phyloP scores from a whole-genome alignment of 495 filamentous ascomycete species.

The Aspergillus homomorphus region DNA sequence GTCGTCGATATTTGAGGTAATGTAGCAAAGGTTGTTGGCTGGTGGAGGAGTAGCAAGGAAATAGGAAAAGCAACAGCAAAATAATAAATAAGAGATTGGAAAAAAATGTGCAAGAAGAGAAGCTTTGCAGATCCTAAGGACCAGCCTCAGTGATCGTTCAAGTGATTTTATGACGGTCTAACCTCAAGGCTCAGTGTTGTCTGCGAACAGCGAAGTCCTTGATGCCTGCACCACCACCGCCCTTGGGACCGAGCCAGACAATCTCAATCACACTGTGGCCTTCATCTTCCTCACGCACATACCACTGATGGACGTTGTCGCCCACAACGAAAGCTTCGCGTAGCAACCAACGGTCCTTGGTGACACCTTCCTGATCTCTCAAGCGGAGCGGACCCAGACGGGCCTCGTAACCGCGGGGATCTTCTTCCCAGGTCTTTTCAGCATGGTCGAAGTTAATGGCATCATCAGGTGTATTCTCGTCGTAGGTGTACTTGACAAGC shows the following conservation, averaged over 20 bases:
- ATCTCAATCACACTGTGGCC: conserved; percentile 49
- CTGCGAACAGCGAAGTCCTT: conserved; percentile 25
- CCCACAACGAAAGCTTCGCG: conserved; percentile 42
- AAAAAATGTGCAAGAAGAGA: conserved; percentile 42
- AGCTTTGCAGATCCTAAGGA: conserved; percentile 23
- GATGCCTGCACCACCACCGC: conserved; percentile 40
- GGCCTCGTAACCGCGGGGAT: conserved; percentile 47
- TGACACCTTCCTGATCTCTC: conserved; percentile 40
- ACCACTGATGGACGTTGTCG: conserved; percentile 48
- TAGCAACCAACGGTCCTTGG: conserved; percentile 46
- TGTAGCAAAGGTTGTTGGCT: conserved; percentile 8
- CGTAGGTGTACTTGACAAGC: conserved; percentile 53
- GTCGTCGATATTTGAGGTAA: conserved; percentile 6
- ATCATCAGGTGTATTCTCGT: conserved; percentile 39
- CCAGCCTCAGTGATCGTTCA: conserved; percentile 26
- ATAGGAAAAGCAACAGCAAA: conserved; percentile 17
- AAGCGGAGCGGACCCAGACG: conserved; percentile 52
- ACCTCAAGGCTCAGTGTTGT: conserved; percentile 9
- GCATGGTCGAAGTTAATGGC: conserved; percentile 52
- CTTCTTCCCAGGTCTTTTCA: conserved; percentile 62
- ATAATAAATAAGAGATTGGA: conserved; percentile 17
- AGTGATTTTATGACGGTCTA: conserved; percentile 15
- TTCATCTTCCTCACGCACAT: conserved; percentile 45
- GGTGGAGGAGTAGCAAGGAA: conserved; percentile 11
- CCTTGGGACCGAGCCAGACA: conserved; percentile 49